Base-by-base conservation (phyloP, 345 rosid genomes). In the Salix purpurea region DNA sequence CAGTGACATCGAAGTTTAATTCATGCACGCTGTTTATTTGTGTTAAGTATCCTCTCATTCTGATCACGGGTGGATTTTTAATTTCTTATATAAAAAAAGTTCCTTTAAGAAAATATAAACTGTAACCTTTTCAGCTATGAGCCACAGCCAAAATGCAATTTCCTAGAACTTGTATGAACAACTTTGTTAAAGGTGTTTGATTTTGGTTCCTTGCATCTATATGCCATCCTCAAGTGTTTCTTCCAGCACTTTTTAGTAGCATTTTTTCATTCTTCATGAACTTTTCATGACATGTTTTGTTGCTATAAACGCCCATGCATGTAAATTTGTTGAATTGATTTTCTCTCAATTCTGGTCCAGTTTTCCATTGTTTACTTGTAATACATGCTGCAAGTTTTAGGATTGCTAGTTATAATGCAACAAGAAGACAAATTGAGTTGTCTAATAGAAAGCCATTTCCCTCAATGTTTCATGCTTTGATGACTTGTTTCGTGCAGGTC, bases 401-500 rank as follows among this genome's bases (percentile, higher is more conserved):
- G 52, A 11, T 72, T 50, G 30, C 46, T 15, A 66, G 34, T 40
- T 24, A 11, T 39, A 23, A 7, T 4, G 28, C 15, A 39, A 12
- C 18, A 71, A 65, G 8, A 24, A 52, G 39, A 30, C 60, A 12
- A 23, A n/a, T 46, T 34, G 14, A 23, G 6, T 42, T 74, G 69
- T 71, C 65, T 7, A 37, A 37, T 6, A 4, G 72, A 69, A 82
- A 77, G 67, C 42, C 61, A 61, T 56, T 39, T 28, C 71, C 32
- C 40, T 26, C 52, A 58, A 40, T 46, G 15, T 75, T 72, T 70
- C 34, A n/a, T 68, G 70, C 18, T 26, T 64, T 66, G 56, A 58
- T 66, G 66, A 54, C 56, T 71, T 74, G 34, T 74, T 62, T 69
- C 79, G 26, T 84, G 77, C 78, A 95, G 99, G 92, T 96, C 48